phyloP scores from a whole-genome alignment of 768 basidiomycete genomes.

The Favolaschia claudopus region DNA sequence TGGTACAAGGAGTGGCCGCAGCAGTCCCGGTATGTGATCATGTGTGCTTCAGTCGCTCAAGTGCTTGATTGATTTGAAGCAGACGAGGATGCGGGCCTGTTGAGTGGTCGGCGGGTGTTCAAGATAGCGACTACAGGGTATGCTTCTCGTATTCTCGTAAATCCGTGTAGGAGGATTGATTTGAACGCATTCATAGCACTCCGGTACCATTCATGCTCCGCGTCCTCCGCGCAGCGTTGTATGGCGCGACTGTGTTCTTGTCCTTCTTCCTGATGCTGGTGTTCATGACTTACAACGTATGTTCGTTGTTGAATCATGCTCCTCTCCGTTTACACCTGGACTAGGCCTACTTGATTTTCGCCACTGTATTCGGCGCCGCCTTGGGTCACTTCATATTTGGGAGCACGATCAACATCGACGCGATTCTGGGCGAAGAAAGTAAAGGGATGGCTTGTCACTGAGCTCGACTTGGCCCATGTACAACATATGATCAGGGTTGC shows the following conservation, averaged over 20 bases:
- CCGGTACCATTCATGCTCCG: conserved; percentile 60
- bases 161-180: background rate
- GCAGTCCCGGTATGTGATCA: conserved; percentile 22
- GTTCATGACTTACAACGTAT: conserved; percentile 96
- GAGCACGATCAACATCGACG: conserved; percentile 66
- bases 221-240: conserved; percentile 68
- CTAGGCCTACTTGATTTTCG: conserved; percentile 85
- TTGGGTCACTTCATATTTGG: conserved; percentile 85
- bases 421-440: conserved; percentile 56
- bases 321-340: background rate
- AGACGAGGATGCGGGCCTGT: conserved; percentile 61
- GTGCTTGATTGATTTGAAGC: conserved; percentile 38
- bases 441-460: conserved; percentile 88
- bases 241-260: conserved; percentile 78
- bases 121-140: conserved; percentile 51
- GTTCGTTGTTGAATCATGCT: conserved; percentile 33
- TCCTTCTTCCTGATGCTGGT: conserved; percentile 95
- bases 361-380: conserved; percentile 84
- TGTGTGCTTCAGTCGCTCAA: conserved; percentile 44
- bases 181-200: conserved; percentile 42
- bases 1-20: conserved; percentile 35
- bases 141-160: background rate
- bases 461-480: too few species aligned
- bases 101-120: conserved; percentile 54
- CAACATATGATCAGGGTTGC: background rate